Evolutionary conservation across 1,284 basidiomycete genomes (phyloP), one percentile per base, ranked within the genome.

Genomic region (Pyrrhoderma noxium): DNA sequence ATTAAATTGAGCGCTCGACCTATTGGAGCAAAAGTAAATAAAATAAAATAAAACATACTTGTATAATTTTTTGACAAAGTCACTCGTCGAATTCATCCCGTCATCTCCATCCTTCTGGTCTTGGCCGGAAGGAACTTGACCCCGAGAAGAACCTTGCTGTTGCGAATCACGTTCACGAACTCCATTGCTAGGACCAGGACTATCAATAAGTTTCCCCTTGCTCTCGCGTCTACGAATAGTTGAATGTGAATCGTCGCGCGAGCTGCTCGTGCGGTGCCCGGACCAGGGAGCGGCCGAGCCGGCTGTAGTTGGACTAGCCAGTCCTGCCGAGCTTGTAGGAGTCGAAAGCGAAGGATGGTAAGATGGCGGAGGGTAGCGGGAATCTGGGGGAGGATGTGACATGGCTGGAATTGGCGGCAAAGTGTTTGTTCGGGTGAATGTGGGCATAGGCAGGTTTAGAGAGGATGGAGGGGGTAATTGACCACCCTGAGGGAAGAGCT

Each of bases 61-160:
- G 83, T 89, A 95, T 13, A 98, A 72, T 69, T 94, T 94, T 72
- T 93, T 96, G 64, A 97, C 93, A 67, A 98, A 98, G 69, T 97
- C 93, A 58, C 79, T 82, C 14, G 86, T 84, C 9, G 82, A 76
- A 3, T 82, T 82, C 83, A 86, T 83, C 55, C 72, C 71, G 59
- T 85, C 84, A 55, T 78, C 77, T 9, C 53, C 60, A 42, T 67
- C 66, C 59, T 69, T 68, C 53, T 45, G 14, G 54, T 58, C 44
- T 58, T 58, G 41, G 18, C 36, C 45, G 2, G 42, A 34, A 8
- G 49, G 49, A 4, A 22, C 19, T 14, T 46, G 44, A 39, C 44
- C 25, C 1, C 53, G 44, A 23, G 49, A 37, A 36, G 42, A 16
- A 11, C 22, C 41, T 23, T 40, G 51, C 36, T 23, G 43, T 23